Base-by-base conservation (phyloP, 768 basidiomycete genomes). In the Trametes sanguinea region DNA sequence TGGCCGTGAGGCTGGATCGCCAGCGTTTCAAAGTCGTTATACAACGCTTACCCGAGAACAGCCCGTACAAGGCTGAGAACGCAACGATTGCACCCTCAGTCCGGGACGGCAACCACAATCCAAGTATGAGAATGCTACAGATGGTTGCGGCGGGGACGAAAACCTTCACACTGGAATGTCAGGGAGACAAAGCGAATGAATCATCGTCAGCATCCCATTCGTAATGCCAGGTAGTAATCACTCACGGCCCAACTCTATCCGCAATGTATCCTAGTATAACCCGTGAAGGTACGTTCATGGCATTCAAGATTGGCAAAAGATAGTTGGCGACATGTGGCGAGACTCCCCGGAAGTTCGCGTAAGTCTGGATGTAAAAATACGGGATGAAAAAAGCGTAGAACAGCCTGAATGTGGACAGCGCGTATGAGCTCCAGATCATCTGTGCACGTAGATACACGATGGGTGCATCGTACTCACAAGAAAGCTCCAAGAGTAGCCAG, bases 361-460 rank as follows among this genome's bases (percentile, higher is more conserved):
- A 76, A 14, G 68, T 58, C 61, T 72, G 65, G 33, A 76, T 73
- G 70, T 76, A 76, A 65, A 72, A 76, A 57, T 71, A 74, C 8
- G 75, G 75, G 39, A 73, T 73, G 68, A 74, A 74, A n/a, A 73
- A 57, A 9, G 68, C 69, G 60, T 73, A 75, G 63, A 72, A 75
- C 13, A 67, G 57, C 22, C 74, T 73, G 33, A 5, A 53, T 2
- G 5, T 6, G 32, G 22, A 2, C 4, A 14, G 14, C 10, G 16
- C 3, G 9, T 5, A 8, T 7, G 3, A 46, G 40, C 3, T 7
- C 39, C 39, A 13, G 14, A 43, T n/a, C n/a, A 14, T 6, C 5
- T 43, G 42, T 8, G 10, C 42, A n/a, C 42, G 39, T 13, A 39
- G 22, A 22, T 22, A 9, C 42, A 16, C 42, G 42, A 3, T 6